phyloP scores from a whole-genome alignment of 2,329 filamentous ascomycete species.

The Penicillium griseofulvum region DNA sequence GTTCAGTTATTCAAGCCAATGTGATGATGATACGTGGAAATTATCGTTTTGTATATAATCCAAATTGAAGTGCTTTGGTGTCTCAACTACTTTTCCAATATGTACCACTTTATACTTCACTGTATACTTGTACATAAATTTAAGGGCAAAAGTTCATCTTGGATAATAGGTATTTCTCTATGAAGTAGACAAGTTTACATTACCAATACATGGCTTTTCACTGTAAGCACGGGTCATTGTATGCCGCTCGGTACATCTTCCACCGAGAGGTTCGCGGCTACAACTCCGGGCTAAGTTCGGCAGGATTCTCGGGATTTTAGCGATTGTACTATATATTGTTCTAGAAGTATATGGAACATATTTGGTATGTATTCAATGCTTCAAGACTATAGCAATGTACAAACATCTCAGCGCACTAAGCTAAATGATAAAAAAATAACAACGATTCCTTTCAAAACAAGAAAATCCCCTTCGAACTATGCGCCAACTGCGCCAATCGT shows the following conservation, averaged over 20 bases:
- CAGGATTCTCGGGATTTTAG: background rate
- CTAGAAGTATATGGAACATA: background rate
- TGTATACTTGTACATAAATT: background rate
- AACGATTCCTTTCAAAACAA: no score
- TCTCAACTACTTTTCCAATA: background rate
- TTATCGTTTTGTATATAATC: conserved; percentile 11
- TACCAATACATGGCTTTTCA: no score
- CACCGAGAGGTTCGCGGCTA: background rate
- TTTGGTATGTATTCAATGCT: background rate
- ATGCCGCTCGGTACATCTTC: background rate
- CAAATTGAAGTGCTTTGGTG: conserved; percentile 7
- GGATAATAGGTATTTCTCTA: background rate
- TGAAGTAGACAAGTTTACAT: background rate
- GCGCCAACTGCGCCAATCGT: conserved; percentile 17
- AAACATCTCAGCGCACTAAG: background rate
- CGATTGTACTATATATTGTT: background rate
- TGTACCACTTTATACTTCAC: no score
- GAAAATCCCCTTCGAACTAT: background rate
- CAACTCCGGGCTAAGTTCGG: background rate
- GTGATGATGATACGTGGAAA: background rate
- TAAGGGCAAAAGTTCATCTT: background rate
- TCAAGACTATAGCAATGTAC: background rate
- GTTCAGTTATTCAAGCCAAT: background rate
- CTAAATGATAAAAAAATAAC: background rate
- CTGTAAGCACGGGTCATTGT: no score